These are phyloP conservation scores for Salvia sclarea DNA, from an alignment of 305 asterid species.

Conservation along the genomic window DNA sequence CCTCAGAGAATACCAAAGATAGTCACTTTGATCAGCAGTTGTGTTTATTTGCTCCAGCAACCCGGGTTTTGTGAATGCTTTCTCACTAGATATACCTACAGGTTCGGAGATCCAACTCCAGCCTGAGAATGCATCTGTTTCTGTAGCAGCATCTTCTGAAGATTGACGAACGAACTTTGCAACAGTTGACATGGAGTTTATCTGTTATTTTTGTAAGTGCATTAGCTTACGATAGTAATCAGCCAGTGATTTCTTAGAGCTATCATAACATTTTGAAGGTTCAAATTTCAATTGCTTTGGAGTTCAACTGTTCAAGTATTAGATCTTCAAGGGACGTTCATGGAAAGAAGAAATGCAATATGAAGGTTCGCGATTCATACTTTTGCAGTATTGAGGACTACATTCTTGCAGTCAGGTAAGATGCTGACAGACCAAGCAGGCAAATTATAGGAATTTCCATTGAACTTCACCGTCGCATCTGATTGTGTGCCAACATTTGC, in stretches of 20 bases:
- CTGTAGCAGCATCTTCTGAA: slow-evolving; percentile 44
- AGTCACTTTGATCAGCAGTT: slow-evolving; percentile 87
- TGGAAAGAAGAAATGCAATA: background rate
- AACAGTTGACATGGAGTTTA: slow-evolving; percentile 61
- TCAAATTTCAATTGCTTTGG: background rate
- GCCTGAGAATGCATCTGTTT: slow-evolving; percentile 47
- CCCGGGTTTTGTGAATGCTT: slow-evolving; percentile 60
- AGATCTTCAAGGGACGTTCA: background rate
- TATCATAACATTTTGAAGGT: background rate
- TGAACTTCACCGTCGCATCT: slow-evolving; percentile 67
- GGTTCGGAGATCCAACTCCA: slow-evolving; percentile 93
- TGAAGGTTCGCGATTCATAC: slow-evolving; percentile 42
- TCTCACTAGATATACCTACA: slow-evolving; percentile 77
- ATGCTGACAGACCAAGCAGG: slow-evolving; percentile 99
- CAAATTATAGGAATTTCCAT: slow-evolving; percentile 70
- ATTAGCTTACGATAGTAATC: slow-evolving; percentile 27
- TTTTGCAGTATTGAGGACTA: slow-evolving; percentile 82
- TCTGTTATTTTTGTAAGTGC: slow-evolving; percentile 50
- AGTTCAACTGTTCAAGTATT: background rate
- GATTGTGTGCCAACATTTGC: slow-evolving; percentile 69
- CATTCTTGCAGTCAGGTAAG: slow-evolving; percentile 93
- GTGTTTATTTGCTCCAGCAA: slow-evolving; percentile 86
- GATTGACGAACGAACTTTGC: slow-evolving; percentile 51
- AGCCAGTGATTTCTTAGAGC: background rate
- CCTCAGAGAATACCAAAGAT: slow-evolving; percentile 92